These are phyloP conservation scores for Coleophoma cylindrospora DNA, from an alignment of 2,329 filamentous ascomycete genomes.

Conservation along the genomic window DNA sequence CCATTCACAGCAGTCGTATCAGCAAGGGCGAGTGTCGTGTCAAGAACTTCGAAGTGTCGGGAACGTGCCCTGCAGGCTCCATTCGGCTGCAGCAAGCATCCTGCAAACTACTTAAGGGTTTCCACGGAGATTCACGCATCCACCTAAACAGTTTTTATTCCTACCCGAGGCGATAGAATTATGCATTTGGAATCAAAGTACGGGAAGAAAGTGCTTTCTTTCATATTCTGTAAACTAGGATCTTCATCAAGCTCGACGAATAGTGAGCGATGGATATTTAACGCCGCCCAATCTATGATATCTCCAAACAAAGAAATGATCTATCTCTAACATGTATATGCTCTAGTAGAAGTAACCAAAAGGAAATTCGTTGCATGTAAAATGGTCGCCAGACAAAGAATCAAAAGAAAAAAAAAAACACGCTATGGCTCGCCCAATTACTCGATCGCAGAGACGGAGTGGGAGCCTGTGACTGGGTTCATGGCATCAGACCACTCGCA, in stretches of 20 bases:
- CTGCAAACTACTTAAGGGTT: too few relatives aligned
- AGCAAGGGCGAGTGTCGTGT: too few relatives aligned
- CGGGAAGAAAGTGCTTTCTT: too few relatives aligned
- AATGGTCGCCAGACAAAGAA: not conserved
- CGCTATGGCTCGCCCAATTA: slow-evolving; percentile 24
- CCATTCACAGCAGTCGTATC: too few relatives aligned
- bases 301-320: not conserved
- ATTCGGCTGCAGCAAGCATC: too few relatives aligned
- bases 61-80: too few relatives aligned
- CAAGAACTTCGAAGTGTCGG: too few relatives aligned
- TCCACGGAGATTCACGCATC: too few relatives aligned
- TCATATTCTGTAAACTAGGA: not conserved
- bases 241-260: slow-evolving; percentile 1
- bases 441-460: slow-evolving; percentile 49
- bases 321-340: not conserved
- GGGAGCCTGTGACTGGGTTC: slow-evolving; percentile 58
- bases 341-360: not conserved
- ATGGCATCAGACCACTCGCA: slow-evolving; percentile 67
- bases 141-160: too few relatives aligned
- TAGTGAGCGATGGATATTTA: slow-evolving; percentile 3
- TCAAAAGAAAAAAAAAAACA: too few relatives aligned
- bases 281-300: slow-evolving; percentile 1
- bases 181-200: too few relatives aligned
- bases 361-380: slow-evolving; percentile 2
- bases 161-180: too few relatives aligned